These are phyloP conservation scores for Globisporangium nagaii DNA, from an alignment of 352 stramenopile genomes.

Conservation along the genomic window DNA sequence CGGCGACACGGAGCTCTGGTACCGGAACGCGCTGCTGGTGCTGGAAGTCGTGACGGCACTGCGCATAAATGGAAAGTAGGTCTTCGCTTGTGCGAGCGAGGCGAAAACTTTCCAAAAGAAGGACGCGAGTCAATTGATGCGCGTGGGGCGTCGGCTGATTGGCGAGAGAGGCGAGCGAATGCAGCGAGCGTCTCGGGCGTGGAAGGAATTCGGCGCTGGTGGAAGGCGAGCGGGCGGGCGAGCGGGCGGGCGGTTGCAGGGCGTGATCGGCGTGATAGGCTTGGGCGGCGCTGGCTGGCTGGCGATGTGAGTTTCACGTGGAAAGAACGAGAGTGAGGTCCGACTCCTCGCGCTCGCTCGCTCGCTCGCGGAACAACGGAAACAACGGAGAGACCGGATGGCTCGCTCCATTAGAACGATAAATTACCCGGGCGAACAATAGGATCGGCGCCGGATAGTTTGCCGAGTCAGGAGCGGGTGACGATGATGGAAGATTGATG, in stretches of 20 bases:
- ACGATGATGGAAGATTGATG: no score
- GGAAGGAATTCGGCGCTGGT: neutral
- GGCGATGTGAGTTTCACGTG: constrained; percentile 8
- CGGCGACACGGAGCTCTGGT: constrained; percentile 12
- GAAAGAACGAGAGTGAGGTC: constrained; percentile 14
- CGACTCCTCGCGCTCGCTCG: constrained; percentile 12
- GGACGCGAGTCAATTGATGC: neutral
- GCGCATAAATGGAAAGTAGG: constrained; percentile 9
- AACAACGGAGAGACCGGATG: neutral
- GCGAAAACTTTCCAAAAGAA: neutral
- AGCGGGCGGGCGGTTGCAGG: no score
- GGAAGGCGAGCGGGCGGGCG: neutral
- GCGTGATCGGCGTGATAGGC: neutral
- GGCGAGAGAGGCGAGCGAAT: no score
- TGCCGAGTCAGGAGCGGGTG: no score
- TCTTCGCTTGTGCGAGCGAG: neutral
- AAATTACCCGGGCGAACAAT: neutral
- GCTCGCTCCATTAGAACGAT: constrained; percentile 3
- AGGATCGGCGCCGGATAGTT: no score
- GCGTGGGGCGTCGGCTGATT: neutral
- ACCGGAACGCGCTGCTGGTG: neutral
- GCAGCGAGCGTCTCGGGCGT: no score
- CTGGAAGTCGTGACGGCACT: neutral
- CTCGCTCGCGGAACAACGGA: no score
- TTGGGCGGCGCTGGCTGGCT: neutral